Evolutionary conservation across 192 early-diverging fungal species (phyloP).

Genomic region (Backusella morwellensis): DNA sequence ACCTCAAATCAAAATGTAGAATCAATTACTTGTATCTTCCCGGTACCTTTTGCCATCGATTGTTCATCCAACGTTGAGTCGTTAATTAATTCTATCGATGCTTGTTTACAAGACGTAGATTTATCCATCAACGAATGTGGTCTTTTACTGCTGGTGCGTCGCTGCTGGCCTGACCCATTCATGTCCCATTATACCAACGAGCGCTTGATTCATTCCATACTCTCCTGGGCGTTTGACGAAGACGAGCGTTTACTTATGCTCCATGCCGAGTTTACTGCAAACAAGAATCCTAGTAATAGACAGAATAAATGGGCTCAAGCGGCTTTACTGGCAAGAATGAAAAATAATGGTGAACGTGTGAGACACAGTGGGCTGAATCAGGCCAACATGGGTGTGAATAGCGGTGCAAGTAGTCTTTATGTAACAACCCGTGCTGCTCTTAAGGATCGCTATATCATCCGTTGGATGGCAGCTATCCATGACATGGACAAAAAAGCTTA

Average conservation of each 20-base stretch:
- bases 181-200: slow-evolving; percentile 52
- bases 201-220: slow-evolving; percentile 41
- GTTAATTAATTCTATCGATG: slow-evolving; percentile 46
- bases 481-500: slow-evolving; percentile 39
- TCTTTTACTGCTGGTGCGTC: slow-evolving; percentile 43
- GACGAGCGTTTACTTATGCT: slow-evolving; percentile 51
- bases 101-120: slow-evolving; percentile 49
- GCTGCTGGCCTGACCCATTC: slow-evolving; percentile 60
- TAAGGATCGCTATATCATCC: slow-evolving; percentile 44
- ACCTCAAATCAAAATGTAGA: neutral
- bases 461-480: slow-evolving; percentile 48
- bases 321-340: slow-evolving; percentile 14
- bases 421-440: slow-evolving; percentile 44
- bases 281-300: slow-evolving; percentile 30
- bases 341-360: neutral
- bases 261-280: slow-evolving; percentile 43
- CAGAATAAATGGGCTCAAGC: slow-evolving; percentile 17
- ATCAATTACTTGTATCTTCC: slow-evolving; percentile 44
- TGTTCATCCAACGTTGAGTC: slow-evolving; percentile 48
- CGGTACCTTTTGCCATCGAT: slow-evolving; percentile 52
- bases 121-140: slow-evolving; percentile 56
- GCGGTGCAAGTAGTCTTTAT: slow-evolving; percentile 42
- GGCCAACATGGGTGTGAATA: slow-evolving; percentile 18
- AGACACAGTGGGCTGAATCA: slow-evolving; percentile 10
- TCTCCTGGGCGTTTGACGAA: slow-evolving; percentile 50